Evolutionary conservation across 23 red algal genomes (phyloP).

Genomic region (Chondrus crispus): DNA sequence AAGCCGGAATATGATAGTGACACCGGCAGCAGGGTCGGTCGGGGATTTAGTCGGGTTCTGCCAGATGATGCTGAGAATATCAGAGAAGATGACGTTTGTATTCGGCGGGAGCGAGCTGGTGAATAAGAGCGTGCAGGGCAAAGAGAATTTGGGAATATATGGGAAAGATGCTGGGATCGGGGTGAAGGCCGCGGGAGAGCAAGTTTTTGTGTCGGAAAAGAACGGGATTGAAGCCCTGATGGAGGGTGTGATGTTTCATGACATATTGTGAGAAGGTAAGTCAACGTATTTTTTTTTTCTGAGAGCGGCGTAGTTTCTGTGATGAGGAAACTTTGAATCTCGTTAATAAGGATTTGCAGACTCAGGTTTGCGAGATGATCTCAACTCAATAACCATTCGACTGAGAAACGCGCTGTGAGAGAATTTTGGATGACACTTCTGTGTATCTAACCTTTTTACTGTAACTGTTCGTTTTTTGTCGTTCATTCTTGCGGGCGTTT

Average conservation of each 20-base stretch:
- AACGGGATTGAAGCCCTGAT: constrained; percentile 12
- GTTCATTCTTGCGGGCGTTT: no score
- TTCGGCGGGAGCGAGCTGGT: constrained; percentile 49
- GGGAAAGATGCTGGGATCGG: not conserved
- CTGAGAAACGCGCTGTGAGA: not conserved
- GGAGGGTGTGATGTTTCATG: constrained; percentile 44
- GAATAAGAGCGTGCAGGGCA: constrained; percentile 14
- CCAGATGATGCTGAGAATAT: constrained; percentile 40
- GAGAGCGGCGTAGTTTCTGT: not conserved
- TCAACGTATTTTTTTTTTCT: not conserved
- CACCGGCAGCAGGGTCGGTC: constrained; percentile 12
- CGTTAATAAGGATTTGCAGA: constrained; percentile 55
- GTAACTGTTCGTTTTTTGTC: no score
- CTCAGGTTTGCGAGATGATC: not conserved
- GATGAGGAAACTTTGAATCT: constrained; percentile 57
- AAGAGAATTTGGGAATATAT: constrained; percentile 9
- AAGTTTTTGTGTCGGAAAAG: constrained; percentile 37
- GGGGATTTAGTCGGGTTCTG: constrained; percentile 42
- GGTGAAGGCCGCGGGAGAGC: not conserved
- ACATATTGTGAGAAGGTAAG: constrained; percentile 28
- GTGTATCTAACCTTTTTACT: no score
- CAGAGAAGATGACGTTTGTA: constrained; percentile 32
- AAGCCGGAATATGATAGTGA: not conserved
- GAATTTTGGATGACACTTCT: no score
- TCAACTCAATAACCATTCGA: not conserved